These are phyloP conservation scores for Mycosarcoma maydis DNA, from an alignment of 1,284 basidiomycete species.

Conservation along the genomic window DNA sequence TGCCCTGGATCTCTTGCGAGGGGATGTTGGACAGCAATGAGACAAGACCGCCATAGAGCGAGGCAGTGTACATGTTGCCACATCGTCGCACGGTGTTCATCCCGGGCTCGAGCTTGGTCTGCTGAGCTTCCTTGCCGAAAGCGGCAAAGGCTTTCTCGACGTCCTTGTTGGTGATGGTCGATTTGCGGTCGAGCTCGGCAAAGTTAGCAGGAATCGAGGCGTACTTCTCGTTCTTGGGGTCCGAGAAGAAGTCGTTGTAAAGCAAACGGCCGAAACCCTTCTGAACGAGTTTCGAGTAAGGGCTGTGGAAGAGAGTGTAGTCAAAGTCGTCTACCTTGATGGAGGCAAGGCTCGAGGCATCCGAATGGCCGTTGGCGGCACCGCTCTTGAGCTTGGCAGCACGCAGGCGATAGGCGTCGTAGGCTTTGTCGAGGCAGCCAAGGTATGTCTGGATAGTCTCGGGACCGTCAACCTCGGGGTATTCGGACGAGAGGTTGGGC, in stretches of 20 bases:
- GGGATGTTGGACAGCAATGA: slow-evolving; percentile 67
- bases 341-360: slow-evolving; percentile 46
- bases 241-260: slow-evolving; percentile 89
- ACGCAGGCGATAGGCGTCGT: slow-evolving; percentile 87
- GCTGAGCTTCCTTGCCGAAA: slow-evolving; percentile 51
- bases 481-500: slow-evolving; percentile 72
- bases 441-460: slow-evolving; percentile 96
- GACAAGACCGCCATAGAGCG: slow-evolving; percentile 90
- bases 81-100: slow-evolving; percentile 65
- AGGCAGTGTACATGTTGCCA: slow-evolving; percentile 99
- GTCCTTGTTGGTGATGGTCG: slow-evolving; percentile 81
- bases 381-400: slow-evolving; percentile 71
- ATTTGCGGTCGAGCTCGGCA: slow-evolving; percentile 73
- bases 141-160: slow-evolving; percentile 79
- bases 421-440: slow-evolving; percentile 89
- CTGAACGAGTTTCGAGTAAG: slow-evolving; percentile 97
- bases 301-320: slow-evolving; percentile 83
- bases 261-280: slow-evolving; percentile 93
- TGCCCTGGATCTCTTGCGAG: slow-evolving; percentile 60
- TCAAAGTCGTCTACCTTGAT: slow-evolving; percentile 83
- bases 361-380: slow-evolving; percentile 44
- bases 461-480: slow-evolving; percentile 96
- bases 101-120: slow-evolving; percentile 60
- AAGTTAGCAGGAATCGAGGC: slow-evolving; percentile 75
- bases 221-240: slow-evolving; percentile 77